A percentile compares a stretch with the other conserved stretches of the same genome.
These are phyloP conservation scores for Quercus robur DNA, from an alignment of 306 rosid species.

Conservation along the genomic window DNA sequence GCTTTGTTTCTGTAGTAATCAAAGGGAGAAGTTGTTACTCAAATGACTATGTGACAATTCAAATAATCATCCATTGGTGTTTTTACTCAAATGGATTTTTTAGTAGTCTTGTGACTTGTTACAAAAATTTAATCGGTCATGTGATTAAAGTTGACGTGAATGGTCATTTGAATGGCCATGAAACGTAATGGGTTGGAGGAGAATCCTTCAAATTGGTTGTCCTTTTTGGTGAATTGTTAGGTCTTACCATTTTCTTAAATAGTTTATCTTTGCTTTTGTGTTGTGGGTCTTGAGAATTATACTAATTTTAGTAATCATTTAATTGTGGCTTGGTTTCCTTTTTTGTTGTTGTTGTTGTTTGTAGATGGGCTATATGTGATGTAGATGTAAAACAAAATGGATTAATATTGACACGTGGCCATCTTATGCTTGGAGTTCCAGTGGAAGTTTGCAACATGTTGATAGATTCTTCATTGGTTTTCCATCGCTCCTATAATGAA, in stretches of 20 bases:
- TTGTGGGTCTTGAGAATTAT: neutral
- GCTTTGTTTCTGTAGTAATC: neutral
- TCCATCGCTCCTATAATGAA: conserved; percentile 35
- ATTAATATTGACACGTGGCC: conserved; percentile 13
- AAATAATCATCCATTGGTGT: too few relatives aligned
- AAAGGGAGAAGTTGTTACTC: neutral
- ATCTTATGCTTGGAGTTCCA: conserved; percentile 39
- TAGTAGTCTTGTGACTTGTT: too few relatives aligned
- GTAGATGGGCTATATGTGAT: conserved; percentile 20
- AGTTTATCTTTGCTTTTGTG: neutral
- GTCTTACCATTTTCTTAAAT: neutral
- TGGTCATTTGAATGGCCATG: too few relatives aligned
- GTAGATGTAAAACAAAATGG: conserved; percentile 29
- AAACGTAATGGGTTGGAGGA: too few relatives aligned
- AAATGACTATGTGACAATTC: too few relatives aligned
- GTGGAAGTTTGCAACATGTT: conserved; percentile 48
- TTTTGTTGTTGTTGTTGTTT: conserved; percentile 20
- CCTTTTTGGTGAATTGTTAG: neutral
- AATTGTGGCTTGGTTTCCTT: conserved; percentile 34
- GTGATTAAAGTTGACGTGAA: too few relatives aligned
- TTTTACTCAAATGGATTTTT: too few relatives aligned
- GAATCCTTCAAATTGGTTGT: neutral
- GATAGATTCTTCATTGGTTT: conserved; percentile 33
- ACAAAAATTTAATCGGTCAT: too few relatives aligned
- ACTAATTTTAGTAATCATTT: neutral